Evolutionary conservation across 805 yeast species (phyloP), one percentile per base, ranked within the genome.

Genomic region (Ogataea paraovalis): DNA sequence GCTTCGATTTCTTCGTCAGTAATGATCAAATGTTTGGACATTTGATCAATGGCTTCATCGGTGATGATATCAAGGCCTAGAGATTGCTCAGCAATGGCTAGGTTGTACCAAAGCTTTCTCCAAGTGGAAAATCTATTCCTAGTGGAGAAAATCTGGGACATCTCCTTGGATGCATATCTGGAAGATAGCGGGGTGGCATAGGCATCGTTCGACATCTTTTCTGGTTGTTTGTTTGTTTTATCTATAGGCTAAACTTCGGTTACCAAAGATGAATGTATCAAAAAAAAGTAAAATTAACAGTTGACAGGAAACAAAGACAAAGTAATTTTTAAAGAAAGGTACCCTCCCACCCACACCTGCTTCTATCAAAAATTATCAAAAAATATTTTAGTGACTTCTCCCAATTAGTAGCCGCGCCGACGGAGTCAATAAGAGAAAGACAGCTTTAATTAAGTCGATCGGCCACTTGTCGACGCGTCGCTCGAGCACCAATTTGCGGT

Each of bases 161-260:
- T 94, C 75, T 94, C 99, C 64, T 87, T 91, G 56, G 96, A 87
- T 49, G 99, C 99, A 73, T 94, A 94, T 74, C 99, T 85, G 48
- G 97, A 85, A 48, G 98, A 88, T 55, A 94, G 75, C 36, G 99
- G 99, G 21, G 98, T 92, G 45, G 88, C 70, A 73, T 92, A 92
- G 54, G 83, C 79, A 69, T 92, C 97, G 57, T 70, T 64, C 10
- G 73, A 65, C 72, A 68, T 68, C 42, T 30, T 49, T 14, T 20
- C 28, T 12, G 16, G 21, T n/a, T 23, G 45, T 20, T 27, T 16
- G 22, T 12, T 16, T 6, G 25, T n/a, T 23, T 25, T 21, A 25
- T n/a, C 22, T 27, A 1, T 13, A 40, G n/a, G 21, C 38, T 7
- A 34, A 18, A 34, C 10, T 21, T 7, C 10, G 28, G 28, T 25